A percentile compares a stretch with the other conserved stretches of the same genome.
Conservation (phyloP, 371 early-diverging fungal species). For the Smittium culicis region DNA sequence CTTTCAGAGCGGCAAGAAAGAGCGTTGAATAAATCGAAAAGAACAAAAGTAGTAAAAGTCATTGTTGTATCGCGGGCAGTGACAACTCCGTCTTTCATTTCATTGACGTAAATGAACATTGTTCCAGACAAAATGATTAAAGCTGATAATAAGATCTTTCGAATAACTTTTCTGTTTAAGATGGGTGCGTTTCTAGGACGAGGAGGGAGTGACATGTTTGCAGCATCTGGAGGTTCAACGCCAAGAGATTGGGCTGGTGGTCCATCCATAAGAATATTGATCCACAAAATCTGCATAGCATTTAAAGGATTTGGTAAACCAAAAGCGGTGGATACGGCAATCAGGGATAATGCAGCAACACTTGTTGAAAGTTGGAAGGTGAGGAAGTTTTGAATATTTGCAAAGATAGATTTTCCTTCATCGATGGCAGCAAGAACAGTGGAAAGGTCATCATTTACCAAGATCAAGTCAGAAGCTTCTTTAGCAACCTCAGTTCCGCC, state of each 20-base stretch:
- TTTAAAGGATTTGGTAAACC: conserved; percentile 94
- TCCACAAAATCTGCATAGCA: conserved; percentile 95
- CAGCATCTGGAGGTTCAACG: conserved; percentile 89
- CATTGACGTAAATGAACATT: conserved; percentile 59
- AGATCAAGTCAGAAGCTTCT: conserved; percentile 92
- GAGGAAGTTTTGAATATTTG: conserved; percentile 95
- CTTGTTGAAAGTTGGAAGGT: conserved; percentile 77
- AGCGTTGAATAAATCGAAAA: conserved; percentile 92
- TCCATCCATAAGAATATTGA: conserved; percentile 95
- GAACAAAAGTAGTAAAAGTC: conserved; percentile 93
- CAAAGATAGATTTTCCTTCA: conserved; percentile 92
- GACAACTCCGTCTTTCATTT: conserved; percentile 59
- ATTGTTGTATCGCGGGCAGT: conserved; percentile 79
- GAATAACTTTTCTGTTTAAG: conserved; percentile 51
- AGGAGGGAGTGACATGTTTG: conserved; percentile 87
- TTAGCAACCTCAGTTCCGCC: conserved; percentile 94
- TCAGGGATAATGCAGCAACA: conserved; percentile 76
- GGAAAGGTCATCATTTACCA: conserved; percentile 95
- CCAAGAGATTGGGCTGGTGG: conserved; percentile 94
- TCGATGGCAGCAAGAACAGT: conserved; percentile 91
- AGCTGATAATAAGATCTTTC: conserved; percentile 66
- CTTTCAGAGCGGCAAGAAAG: conserved; percentile 75
- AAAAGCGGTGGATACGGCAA: conserved; percentile 80
- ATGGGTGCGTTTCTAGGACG: conserved; percentile 76
- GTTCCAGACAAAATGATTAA: conserved; percentile 72